Evolutionary conservation across 768 basidiomycete species (phyloP).

Genomic region (Mycena vulgaris): DNA sequence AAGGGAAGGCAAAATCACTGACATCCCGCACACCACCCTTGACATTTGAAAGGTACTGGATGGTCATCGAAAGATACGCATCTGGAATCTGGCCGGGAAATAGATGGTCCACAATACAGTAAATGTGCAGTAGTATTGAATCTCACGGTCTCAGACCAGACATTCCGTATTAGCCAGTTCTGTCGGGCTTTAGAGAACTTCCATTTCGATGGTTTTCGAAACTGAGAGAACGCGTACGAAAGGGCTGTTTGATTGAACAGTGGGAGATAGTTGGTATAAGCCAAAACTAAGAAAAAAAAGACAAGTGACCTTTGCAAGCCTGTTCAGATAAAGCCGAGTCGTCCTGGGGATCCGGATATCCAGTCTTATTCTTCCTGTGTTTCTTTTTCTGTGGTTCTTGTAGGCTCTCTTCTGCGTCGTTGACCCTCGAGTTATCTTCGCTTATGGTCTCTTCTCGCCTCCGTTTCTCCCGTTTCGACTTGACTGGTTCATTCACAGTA

Average conservation of each 20-base stretch:
- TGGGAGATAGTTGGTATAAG: not conserved
- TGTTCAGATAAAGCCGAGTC: constrained; percentile 56
- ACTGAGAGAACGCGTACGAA: constrained; percentile 70
- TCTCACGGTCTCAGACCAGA: constrained; percentile 68
- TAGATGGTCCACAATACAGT: not conserved
- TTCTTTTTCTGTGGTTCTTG: constrained; percentile 48
- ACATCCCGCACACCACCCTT: constrained; percentile 65
- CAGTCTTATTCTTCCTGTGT: constrained; percentile 57
- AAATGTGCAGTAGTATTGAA: not conserved
- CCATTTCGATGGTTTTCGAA: constrained; percentile 66
- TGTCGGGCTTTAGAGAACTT: constrained; percentile 84
- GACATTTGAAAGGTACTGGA: constrained; percentile 62
- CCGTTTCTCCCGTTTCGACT: constrained; percentile 43
- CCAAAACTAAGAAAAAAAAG: not conserved
- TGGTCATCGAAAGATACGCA: constrained; percentile 62
- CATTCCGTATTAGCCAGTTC: constrained; percentile 80
- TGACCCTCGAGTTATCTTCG: not conserved
- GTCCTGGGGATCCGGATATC: constrained; percentile 59
- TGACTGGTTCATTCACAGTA: not conserved
- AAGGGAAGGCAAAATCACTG: constrained; percentile 23
- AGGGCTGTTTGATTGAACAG: constrained; percentile 50
- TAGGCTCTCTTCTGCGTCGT: not conserved
- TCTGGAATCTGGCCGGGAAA: constrained; percentile 54
- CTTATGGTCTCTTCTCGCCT: constrained; percentile 34
- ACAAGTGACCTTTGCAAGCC: constrained; percentile 56